phyloP scores from a whole-genome alignment of 306 rosid species.

The Cucumis sativus region DNA sequence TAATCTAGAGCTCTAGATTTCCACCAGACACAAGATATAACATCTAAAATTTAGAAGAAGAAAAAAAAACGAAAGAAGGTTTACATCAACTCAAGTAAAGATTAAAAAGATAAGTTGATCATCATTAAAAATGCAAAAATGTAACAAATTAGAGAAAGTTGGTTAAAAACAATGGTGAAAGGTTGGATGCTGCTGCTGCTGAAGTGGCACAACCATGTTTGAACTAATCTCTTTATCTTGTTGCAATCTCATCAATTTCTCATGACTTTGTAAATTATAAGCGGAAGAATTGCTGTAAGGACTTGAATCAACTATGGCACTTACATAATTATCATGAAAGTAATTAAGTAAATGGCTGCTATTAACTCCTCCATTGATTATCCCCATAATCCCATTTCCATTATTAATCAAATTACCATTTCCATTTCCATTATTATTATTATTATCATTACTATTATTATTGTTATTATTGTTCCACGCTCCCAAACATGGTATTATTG shows the following conservation, averaged over 20 bases:
- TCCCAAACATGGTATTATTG: constrained; percentile 25
- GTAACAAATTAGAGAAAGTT: not conserved
- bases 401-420: constrained; percentile 1
- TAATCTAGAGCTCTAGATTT: too few species aligned
- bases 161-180: constrained; percentile 17
- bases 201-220: constrained; percentile 13
- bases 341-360: constrained; percentile 14
- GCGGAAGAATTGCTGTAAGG: constrained; percentile 26
- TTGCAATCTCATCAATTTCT: constrained; percentile 16
- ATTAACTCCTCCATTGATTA: constrained; percentile 4
- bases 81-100: too few species aligned
- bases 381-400: not conserved
- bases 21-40: too few species aligned
- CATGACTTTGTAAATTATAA: constrained; percentile 15
- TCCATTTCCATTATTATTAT: not conserved
- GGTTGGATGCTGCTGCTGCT: constrained; percentile 1
- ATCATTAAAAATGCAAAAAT: too few species aligned
- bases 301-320: constrained; percentile 24
- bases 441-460: not conserved
- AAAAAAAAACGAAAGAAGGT: too few species aligned
- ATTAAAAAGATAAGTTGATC: too few species aligned
- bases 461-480: constrained; percentile 16
- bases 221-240: constrained; percentile 23
- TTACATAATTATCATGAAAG: constrained; percentile 11
- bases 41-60: too few species aligned